Evolutionary conservation across 805 yeast genomes (phyloP), one percentile per base, ranked within the genome.

Genomic region (Ogataea nakhonphanomensis): DNA sequence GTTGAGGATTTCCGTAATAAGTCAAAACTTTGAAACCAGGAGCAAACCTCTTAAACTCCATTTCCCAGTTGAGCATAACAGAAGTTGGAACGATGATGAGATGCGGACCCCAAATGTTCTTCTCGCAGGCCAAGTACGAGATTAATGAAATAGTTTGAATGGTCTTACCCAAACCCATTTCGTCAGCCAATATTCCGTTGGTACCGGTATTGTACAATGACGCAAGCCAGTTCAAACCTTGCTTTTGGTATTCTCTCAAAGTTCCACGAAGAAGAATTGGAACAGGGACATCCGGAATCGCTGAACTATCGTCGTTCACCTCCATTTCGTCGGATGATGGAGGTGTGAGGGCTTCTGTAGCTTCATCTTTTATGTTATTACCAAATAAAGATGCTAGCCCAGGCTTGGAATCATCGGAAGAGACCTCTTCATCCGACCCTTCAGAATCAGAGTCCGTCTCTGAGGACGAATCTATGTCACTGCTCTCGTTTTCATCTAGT

Each of bases 101-200:
- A 67, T 93, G 99, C 0, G 99, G 99, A 0, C 99, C 99, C 99
- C 99, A 93, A 12, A 83, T 77, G 44, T 86, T 84, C 55, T 90
- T 90, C 53, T 84, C 95, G 54, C 96, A 88, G 0, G 99, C 99
- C 37, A 93, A 67, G 59, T 90, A 90, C 0, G 95, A 73, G 13
- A 93, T 65, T 30, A 93, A 64, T 0, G 97, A 78, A 37, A 93
- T 93, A 0, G 99, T 93, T 60, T 93, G 99, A 43, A 93, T 91
- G 0, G 99, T 93, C 59, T 93, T 93, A 50, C 95, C 99, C 30
- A 93, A 72, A 40, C 99, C 99, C 99, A 93, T 93, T 60, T 93
- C 99, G 63, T 93, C 99, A 1, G 99, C 99, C 33, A 93, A 71
- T 37, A 93, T 93, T 48, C 99, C 99, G 61, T 93, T 93, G 5